phyloP scores from a whole-genome alignment of 768 basidiomycete genomes.

The Exsudoporus frostii region DNA sequence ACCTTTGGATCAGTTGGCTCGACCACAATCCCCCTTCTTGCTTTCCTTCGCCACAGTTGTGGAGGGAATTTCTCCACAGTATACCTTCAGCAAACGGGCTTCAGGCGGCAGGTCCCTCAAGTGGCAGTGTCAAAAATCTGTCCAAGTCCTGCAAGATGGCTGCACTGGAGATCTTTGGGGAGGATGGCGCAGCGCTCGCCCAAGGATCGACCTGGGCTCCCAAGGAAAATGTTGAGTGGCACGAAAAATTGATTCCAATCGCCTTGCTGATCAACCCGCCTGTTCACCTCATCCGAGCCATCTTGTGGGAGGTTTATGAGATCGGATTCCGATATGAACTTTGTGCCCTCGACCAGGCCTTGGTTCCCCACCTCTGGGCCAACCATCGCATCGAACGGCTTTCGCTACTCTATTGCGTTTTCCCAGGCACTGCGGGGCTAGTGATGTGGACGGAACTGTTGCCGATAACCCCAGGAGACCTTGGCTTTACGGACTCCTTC shows the following conservation, averaged over 20 bases:
- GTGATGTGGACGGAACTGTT: too few species aligned
- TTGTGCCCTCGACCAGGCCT: neutral
- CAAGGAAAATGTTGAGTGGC: neutral
- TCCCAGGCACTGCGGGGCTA: neutral
- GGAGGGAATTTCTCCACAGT: neutral
- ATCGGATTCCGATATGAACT: neutral
- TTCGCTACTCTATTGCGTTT: neutral
- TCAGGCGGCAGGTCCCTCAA: neutral
- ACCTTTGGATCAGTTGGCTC: conserved; percentile 1
- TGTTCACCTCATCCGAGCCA: neutral
- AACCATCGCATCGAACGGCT: neutral
- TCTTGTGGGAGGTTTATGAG: neutral
- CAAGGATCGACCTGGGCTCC: neutral
- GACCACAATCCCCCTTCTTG: neutral
- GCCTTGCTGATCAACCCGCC: neutral
- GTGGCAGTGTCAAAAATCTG: neutral
- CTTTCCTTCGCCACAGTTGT: neutral
- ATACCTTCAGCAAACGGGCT: neutral
- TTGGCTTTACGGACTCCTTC: too few species aligned
- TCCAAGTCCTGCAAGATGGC: neutral
- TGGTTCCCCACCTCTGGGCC: neutral
- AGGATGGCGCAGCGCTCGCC: too few species aligned
- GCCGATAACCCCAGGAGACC: too few species aligned
- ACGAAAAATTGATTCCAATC: neutral
- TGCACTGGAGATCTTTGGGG: neutral